Evolutionary conservation across 768 basidiomycete genomes (phyloP).

Genomic region (Tricholomella constricta): DNA sequence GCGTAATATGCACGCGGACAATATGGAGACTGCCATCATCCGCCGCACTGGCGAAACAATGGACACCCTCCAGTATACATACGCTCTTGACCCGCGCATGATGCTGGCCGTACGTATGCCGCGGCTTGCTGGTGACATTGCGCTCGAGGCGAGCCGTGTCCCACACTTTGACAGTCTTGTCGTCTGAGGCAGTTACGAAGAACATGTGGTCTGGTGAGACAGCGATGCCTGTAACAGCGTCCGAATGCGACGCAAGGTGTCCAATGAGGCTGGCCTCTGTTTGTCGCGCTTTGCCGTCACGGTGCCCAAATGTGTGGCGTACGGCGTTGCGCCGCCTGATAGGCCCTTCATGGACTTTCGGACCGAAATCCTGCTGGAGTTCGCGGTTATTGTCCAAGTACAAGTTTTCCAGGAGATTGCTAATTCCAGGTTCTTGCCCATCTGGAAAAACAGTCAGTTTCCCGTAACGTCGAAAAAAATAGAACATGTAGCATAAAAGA

Average conservation of each 20-base stretch:
- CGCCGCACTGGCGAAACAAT: constrained; percentile 88
- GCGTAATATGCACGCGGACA: constrained; percentile 76
- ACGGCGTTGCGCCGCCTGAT: constrained; percentile 73
- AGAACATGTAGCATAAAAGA: too few relatives aligned
- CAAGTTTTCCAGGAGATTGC: constrained; percentile 84
- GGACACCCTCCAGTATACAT: constrained; percentile 81
- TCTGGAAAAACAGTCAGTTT: constrained; percentile 46
- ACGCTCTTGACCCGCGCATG: constrained; percentile 68
- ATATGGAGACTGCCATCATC: constrained; percentile 85
- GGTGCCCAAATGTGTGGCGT: constrained; percentile 65
- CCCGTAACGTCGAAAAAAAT: neutral
- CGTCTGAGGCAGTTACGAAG: constrained; percentile 92
- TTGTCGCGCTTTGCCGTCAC: constrained; percentile 62
- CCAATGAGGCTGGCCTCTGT: constrained; percentile 82
- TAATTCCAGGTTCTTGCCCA: constrained; percentile 88
- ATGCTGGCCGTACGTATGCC: constrained; percentile 63
- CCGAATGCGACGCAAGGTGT: constrained; percentile 82
- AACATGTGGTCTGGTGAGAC: constrained; percentile 94
- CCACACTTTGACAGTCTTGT: constrained; percentile 93
- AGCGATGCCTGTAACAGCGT: constrained; percentile 75
- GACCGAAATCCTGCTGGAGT: constrained; percentile 89
- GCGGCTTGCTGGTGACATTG: constrained; percentile 86
- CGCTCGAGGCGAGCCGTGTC: constrained; percentile 91
- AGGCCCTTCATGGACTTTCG: constrained; percentile 80
- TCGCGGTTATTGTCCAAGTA: constrained; percentile 88